Conservation (phyloP, 2,329 filamentous ascomycete species). For the Nemania bipapillata region DNA sequence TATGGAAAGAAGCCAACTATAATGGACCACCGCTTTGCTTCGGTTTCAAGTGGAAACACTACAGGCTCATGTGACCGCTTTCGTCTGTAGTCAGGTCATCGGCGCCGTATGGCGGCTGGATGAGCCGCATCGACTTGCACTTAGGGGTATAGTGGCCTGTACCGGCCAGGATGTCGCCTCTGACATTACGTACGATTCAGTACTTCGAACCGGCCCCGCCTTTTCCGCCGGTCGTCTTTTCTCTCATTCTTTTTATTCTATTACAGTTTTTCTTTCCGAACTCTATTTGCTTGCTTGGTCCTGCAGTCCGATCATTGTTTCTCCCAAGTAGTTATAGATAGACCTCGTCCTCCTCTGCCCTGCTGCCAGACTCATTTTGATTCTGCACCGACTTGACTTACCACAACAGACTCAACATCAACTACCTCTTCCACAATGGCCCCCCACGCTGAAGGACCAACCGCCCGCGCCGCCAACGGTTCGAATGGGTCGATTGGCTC, state of each 20-base stretch:
- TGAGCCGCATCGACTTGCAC: slow-evolving; percentile 63
- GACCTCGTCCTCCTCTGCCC: slow-evolving; percentile 15
- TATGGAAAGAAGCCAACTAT: not conserved
- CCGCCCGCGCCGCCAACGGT: slow-evolving; percentile 51
- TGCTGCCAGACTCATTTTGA: slow-evolving; percentile 1
- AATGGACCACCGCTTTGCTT: slow-evolving; percentile 46
- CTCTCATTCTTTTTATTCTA: slow-evolving; percentile 25
- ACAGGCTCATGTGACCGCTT: slow-evolving; percentile 46
- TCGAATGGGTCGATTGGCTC: slow-evolving; percentile 51
- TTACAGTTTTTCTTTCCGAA: slow-evolving; percentile 42
- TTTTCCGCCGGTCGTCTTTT: slow-evolving; percentile 36
- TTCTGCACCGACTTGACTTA: slow-evolving; percentile 16
- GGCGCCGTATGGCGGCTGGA: slow-evolving; percentile 46
- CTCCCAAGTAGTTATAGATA: slow-evolving; percentile 1
- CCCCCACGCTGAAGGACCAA: slow-evolving; percentile 64
- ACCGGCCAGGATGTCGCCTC: slow-evolving; percentile 34
- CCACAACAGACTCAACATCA: slow-evolving; percentile 14
- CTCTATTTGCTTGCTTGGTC: not conserved
- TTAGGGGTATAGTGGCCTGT: slow-evolving; percentile 64
- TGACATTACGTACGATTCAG: slow-evolving; percentile 50
- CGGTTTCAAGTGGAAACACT: slow-evolving; percentile 43
- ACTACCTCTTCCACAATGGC: slow-evolving; percentile 61
- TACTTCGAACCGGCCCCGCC: slow-evolving; percentile 45
- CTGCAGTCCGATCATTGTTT: not conserved
- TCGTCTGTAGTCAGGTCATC: slow-evolving; percentile 33